Evolutionary conservation across 768 basidiomycete species (phyloP).

Genomic region (Trametes coccinea): DNA sequence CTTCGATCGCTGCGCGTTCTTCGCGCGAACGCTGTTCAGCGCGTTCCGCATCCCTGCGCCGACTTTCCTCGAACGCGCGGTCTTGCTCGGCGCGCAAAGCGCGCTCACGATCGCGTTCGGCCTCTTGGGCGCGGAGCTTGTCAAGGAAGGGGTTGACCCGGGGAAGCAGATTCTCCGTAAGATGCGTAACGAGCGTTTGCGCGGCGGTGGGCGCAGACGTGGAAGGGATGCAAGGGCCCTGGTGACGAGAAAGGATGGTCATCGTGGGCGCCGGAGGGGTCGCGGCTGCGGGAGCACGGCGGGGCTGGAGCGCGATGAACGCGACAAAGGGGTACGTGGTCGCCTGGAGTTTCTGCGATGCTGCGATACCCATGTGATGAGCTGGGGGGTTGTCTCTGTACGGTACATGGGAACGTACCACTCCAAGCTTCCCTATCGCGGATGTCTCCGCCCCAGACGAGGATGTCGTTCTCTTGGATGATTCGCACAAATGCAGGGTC

Average conservation of each 20-base stretch:
- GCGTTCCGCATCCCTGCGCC: conserved; percentile 64
- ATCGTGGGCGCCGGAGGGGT: conserved; percentile 51
- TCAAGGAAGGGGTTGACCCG: conserved; percentile 77
- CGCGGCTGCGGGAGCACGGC: conserved; percentile 42
- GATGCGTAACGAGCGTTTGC: conserved; percentile 59
- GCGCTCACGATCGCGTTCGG: conserved; percentile 44
- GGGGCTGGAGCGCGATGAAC: conserved; percentile 86
- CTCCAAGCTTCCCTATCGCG: conserved; percentile 81
- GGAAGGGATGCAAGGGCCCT: conserved; percentile 56
- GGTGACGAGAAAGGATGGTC: conserved; percentile 84
- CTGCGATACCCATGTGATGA: conserved; percentile 33
- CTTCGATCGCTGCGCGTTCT: conserved; percentile 46
- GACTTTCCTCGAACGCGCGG: conserved; percentile 68
- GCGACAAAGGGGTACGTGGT: conserved; percentile 94
- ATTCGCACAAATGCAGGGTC: conserved; percentile 68
- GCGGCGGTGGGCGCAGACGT: conserved; percentile 62
- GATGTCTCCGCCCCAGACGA: conserved; percentile 94
- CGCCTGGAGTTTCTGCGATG: conserved; percentile 72
- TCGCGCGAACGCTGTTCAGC: conserved; percentile 57
- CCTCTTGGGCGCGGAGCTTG: conserved; percentile 53
- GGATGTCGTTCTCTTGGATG: conserved; percentile 70
- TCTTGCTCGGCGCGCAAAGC: conserved; percentile 80
- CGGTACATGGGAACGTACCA: conserved; percentile 38
- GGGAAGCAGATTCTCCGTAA: conserved; percentile 73
- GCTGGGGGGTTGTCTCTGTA: no score